Base-by-base conservation (phyloP, 2,329 filamentous ascomycete species). In the Fusarium robinianum region DNA sequence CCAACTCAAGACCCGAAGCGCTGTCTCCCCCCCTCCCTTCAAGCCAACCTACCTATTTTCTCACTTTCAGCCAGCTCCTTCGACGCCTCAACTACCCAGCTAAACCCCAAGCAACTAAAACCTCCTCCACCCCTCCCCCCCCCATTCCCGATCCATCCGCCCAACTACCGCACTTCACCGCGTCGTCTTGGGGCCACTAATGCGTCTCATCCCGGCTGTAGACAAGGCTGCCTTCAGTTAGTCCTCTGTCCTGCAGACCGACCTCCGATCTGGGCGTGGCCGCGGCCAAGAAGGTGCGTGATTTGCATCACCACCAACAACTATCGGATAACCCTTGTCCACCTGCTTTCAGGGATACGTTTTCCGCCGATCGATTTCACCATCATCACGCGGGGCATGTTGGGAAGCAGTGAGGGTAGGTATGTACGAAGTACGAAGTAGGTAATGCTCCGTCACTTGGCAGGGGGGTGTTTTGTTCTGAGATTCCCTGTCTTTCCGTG, bases 201-300 rank as follows among this genome's bases (percentile, higher is more conserved):
- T 61, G 56, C 54, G 49, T 54, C 49, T 60, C 58, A 61, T 58
- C 54, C 58, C 30, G 44, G 49, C 15, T 26, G 23, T 48, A 32
- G 43, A 45, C 24, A 41, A 40, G 33, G 37, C 44, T 15, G 27
- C 32, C n/a, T n/a, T n/a, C n/a, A n/a, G n/a, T n/a, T n/a, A n/a
- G n/a, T n/a, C n/a, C n/a, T n/a, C n/a, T n/a, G 32, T 39, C 25
- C 41, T 47, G 27, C 31, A 34, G 41, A 42, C n/a, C n/a, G n/a
- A n/a, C 33, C 31, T 51, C 37, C 35, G 34, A 53, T 53, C 41
- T 40, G 34, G 27, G n/a, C n/a, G n/a, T n/a, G n/a, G n/a, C n/a
- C n/a, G n/a, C n/a, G n/a, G n/a, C n/a, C n/a, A n/a, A n/a, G n/a
- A n/a, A n/a, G n/a, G n/a, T n/a, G n/a, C n/a, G n/a, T n/a, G n/a